Base-by-base conservation (phyloP, 2,329 filamentous ascomycete species). In the Raffaelea deltoideospora region DNA sequence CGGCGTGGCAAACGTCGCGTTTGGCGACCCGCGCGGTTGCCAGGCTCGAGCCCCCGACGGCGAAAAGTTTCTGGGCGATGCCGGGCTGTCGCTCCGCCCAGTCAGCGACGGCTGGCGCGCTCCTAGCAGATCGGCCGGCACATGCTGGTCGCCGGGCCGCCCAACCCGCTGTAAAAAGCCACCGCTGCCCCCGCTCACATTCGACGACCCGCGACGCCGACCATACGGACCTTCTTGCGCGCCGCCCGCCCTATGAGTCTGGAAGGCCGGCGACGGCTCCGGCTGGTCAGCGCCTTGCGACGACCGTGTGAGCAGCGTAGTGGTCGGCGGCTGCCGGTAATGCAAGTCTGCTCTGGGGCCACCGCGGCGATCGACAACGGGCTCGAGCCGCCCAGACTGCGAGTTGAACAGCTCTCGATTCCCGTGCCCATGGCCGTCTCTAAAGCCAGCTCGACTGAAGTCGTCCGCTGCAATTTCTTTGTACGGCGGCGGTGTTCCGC, bases 391-490 rank as follows among this genome's bases (percentile, higher is more conserved):
- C 15, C 88, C 88, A 37, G 85, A 94, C 38, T 92, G 81, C n/a
- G 88, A 93, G 53, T 96, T 95, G 60, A 77, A 96, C 0, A 96
- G 64, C 54, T 96, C 87, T 39, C 82, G 69, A 43, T 73, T 76
- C 10, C 69, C 65, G 38, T 70, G 65, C 1, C 63, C 52, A 26
- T 67, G 65, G 5, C 76, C 71, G 43, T 94, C 85, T 49, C 81
- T 72, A 78, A 83, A 93, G 24, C 77, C 72, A 36, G 79, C 74
- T 43, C 90, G 72, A 53, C 79, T 92, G 51, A 95, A 96, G 46
- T 94, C 88, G 54, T 96, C 90, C 0, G 87, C 82, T 6, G 86
- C 84, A 44, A 95, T 93, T 53, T 96, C 87, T 50, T 85, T 84
- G 0, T 79, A 69, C 17, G 64, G 64, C 15, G 64, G 64, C 15